A percentile compares a stretch with the other conserved stretches of the same genome.
Evolutionary conservation across 164 flowering plant genomes (phyloP).

Genomic region (Kingdonia uniflora): DNA sequence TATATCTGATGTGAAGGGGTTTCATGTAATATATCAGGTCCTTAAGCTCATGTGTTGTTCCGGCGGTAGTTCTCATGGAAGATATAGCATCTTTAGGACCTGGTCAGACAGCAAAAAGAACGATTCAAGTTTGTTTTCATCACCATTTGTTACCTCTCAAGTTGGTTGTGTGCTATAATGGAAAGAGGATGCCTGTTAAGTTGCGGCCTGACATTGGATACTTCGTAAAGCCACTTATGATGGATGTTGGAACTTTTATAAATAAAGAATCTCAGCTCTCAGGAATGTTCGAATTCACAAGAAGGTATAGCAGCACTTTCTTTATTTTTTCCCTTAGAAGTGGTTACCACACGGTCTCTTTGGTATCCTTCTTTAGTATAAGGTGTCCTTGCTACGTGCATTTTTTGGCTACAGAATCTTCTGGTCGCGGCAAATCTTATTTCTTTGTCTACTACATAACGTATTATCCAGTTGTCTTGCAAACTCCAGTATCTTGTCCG

Average conservation of each 20-base stretch:
- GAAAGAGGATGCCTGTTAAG: conserved; percentile 52
- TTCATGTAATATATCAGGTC: conserved; percentile 49
- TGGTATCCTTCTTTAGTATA: no score
- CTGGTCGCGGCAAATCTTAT: no score
- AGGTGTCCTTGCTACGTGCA: no score
- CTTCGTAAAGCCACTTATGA: conserved; percentile 71
- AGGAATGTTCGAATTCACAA: conserved; percentile 81
- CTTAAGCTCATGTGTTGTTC: conserved; percentile 27
- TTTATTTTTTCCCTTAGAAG: background rate
- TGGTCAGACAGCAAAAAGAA: conserved; percentile 40
- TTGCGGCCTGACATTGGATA: conserved; percentile 92
- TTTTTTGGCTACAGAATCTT: no score
- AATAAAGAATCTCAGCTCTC: conserved; percentile 63
- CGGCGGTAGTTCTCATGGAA: conserved; percentile 55
- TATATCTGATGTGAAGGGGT: no score
- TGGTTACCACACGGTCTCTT: no score
- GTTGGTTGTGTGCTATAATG: conserved; percentile 48
- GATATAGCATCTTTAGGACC: conserved; percentile 57
- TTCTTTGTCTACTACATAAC: no score
- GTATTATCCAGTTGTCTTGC: no score
- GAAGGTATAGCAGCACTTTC: conserved; percentile 41
- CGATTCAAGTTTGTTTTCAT: conserved; percentile 60
- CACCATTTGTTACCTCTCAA: conserved; percentile 90
- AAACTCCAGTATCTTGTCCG: no score
- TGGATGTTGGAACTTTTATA: conserved; percentile 44